Percentiles rank a stretch among this genome's conserved stretches.
Conservation (phyloP, 139 green algal species). For the Asterochloris erici region DNA sequence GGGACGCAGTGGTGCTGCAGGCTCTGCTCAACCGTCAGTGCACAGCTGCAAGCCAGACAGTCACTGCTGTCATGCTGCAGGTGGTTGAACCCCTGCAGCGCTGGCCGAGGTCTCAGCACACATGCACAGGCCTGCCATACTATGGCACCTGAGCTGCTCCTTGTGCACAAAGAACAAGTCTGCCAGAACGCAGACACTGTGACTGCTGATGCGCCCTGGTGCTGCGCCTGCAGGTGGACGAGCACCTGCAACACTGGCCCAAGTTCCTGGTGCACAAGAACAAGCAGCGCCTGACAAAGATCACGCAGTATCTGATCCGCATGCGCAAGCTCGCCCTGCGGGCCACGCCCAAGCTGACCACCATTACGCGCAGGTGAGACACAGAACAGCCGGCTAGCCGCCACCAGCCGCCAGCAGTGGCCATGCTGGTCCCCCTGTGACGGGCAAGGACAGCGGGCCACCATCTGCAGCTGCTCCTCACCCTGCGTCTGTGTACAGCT, state of each 20-base stretch:
- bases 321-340: constrained; percentile 87
- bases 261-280: constrained; percentile 99
- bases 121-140: constrained; percentile 10
- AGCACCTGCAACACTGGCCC: constrained; percentile 88
- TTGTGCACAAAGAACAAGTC: too few species aligned
- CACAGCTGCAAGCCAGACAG: too few species aligned
- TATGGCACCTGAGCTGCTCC: too few species aligned
- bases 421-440: neutral
- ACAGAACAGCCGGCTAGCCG: neutral
- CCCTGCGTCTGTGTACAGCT: too few species aligned
- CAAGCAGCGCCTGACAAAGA: constrained; percentile 99
- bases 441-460: neutral
- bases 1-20: too few species aligned
- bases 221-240: constrained; percentile 62
- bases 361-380: constrained; percentile 69
- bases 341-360: constrained; percentile 78
- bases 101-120: too few species aligned
- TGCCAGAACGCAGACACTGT: too few species aligned
- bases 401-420: neutral
- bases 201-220: constrained; percentile 32
- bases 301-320: constrained; percentile 98
- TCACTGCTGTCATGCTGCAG: too few species aligned
- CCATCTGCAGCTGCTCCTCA: neutral
- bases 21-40: too few species aligned
- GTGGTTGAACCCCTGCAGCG: too few species aligned